Conservation (phyloP, 306 rosid species). For the Glycine tomentella region DNA sequence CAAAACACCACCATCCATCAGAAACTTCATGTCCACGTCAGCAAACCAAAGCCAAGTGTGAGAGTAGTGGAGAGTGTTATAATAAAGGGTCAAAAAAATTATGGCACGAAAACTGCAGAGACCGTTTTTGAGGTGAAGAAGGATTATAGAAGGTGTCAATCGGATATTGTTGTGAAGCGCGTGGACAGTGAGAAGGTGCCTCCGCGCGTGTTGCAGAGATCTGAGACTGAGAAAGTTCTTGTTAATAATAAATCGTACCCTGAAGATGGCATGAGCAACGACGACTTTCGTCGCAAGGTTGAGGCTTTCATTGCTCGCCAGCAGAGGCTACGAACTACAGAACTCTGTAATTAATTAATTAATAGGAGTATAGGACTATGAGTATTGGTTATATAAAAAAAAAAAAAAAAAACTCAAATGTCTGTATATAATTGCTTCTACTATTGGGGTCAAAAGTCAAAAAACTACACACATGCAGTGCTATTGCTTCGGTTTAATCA, state of each 20-base stretch:
- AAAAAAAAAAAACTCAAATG: not conserved
- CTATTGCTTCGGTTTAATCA: not conserved
- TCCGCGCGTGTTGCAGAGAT: slow-evolving; percentile 44
- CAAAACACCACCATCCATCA: slow-evolving; percentile 49
- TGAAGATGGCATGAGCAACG: slow-evolving; percentile 80
- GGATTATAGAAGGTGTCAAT: slow-evolving; percentile 60
- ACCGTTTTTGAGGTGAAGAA: not conserved
- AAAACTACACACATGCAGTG: slow-evolving; percentile 2
- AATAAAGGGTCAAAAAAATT: not conserved
- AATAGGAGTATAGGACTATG: too few relatives aligned
- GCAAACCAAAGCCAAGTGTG: not conserved
- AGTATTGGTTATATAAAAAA: not conserved
- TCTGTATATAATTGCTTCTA: not conserved
- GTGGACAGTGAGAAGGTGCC: slow-evolving; percentile 36
- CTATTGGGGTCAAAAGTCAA: not conserved
- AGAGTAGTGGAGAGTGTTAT: not conserved
- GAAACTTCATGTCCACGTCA: not conserved
- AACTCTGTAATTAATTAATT: slow-evolving; percentile 32
- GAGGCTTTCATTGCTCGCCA: slow-evolving; percentile 91
- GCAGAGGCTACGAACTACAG: slow-evolving; percentile 69
- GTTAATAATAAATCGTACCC: slow-evolving; percentile 38
- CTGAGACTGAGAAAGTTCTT: slow-evolving; percentile 59
- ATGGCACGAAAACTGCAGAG: not conserved
- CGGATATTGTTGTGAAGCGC: slow-evolving; percentile 44
- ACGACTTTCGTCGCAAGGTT: slow-evolving; percentile 71